phyloP scores from a whole-genome alignment of 129 eudicot species.

The Smallanthus sonchifolius region DNA sequence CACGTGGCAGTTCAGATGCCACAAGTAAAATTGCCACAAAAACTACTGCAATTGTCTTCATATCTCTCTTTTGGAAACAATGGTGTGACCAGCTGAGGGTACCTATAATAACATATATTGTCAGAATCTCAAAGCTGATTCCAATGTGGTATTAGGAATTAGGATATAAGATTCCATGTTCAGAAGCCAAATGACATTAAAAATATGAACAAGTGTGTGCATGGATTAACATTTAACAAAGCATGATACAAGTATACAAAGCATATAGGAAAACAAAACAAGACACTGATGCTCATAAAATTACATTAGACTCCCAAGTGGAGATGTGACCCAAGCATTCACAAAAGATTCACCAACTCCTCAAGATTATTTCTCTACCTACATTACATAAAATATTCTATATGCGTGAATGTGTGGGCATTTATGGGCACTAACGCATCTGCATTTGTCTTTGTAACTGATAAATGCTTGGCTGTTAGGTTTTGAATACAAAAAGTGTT shows the following conservation, averaged over 20 bases:
- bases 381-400: not conserved
- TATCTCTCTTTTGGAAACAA: conserved; percentile 32
- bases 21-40: conserved; percentile 40
- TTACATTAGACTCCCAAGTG: not conserved
- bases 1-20: conserved; percentile 45
- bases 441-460: not conserved
- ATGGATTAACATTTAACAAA: not conserved
- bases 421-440: not conserved
- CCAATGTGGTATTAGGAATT: not conserved
- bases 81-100: conserved; percentile 9
- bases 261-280: not conserved
- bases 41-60: conserved; percentile 37
- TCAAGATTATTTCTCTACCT: conserved; percentile 10
- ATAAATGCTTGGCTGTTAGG: conserved; percentile 1
- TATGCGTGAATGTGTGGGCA: not conserved
- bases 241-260: not conserved
- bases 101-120: conserved; percentile 12
- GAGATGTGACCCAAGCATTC: not conserved
- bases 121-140: conserved; percentile 4
- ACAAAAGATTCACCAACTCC: conserved; percentile 1
- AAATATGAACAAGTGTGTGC: not conserved
- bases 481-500: not conserved
- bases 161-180: conserved; percentile 12
- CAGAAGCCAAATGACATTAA: conserved; percentile 9
- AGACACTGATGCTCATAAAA: not conserved